A percentile compares a stretch with the other conserved stretches of the same genome.
Evolutionary conservation across 495 filamentous ascomycete genomes (phyloP).

Genomic region (Glutinoglossum americanum): DNA sequence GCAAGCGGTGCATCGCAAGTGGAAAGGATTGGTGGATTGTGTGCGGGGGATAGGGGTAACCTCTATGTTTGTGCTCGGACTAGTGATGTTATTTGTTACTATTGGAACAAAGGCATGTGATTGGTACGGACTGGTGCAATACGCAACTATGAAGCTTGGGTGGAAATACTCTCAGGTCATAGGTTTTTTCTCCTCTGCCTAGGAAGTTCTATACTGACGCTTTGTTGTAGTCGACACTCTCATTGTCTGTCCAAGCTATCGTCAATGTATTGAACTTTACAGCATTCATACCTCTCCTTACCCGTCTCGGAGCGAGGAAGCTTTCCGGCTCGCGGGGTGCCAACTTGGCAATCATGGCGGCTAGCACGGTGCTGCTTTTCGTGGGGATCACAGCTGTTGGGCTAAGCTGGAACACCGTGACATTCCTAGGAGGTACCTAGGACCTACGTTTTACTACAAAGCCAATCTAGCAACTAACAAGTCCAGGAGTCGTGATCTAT

Average conservation of each 20-base stretch:
- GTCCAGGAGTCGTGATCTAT: neutral
- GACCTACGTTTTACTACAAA: too few relatives aligned
- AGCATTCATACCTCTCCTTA: too few relatives aligned
- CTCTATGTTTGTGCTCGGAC: neutral
- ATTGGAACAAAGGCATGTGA: neutral
- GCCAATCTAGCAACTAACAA: too few relatives aligned
- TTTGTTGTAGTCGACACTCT: too few relatives aligned
- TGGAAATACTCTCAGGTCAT: neutral
- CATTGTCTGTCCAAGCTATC: too few relatives aligned
- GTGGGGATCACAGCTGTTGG: neutral
- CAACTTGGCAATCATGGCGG: conserved; percentile 2
- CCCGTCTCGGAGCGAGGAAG: too few relatives aligned
- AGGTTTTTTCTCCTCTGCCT: neutral
- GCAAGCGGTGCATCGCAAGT: neutral
- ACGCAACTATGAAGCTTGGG: neutral
- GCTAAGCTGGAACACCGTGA: too few relatives aligned
- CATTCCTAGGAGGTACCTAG: too few relatives aligned
- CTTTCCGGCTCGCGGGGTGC: neutral
- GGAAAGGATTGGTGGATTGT: neutral
- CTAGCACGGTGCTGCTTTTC: neutral
- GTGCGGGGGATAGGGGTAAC: neutral
- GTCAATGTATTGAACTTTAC: too few relatives aligned
- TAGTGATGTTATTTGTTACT: neutral
- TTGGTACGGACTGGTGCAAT: neutral
- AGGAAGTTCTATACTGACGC: neutral